Base-by-base conservation (phyloP, 2,329 filamentous ascomycete species). In the Aspergillus sp. region DNA sequence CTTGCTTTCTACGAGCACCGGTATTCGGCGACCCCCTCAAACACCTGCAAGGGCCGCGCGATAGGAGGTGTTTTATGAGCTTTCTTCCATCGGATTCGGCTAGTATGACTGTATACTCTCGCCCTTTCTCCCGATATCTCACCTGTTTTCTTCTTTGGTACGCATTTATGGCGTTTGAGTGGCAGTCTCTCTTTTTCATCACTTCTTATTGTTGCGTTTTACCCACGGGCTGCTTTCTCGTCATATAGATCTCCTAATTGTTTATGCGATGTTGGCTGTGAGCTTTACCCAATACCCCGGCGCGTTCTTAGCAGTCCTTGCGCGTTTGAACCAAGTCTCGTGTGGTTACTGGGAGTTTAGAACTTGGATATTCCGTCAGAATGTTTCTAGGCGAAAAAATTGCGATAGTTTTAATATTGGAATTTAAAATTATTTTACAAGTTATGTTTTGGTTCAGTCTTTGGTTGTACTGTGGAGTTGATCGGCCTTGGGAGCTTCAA, bases 1-100 rank as follows among this genome's bases (percentile, higher is more conserved):
- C 40, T 48, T 67, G 45, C 51, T 70, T 41, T 47, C 65, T 12
- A 40, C 68, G n/a, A 64, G 52, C 48, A 51, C 61, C 34, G 59
- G 63, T 22, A 58, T 68, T 44, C 66, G 65, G 30, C 63, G 61
- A 30, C 56, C 65, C 41, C 61, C 66, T 8, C 67, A 63, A 41
- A 64, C 63, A 41, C 53, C 68, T 22, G 65, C 68, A n/a, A 59
- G 68, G 30, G 60, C 68, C 27, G 66, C 70, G 22, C 64, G 68
- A 55, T 74, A 63, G 34, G 15, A 62, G 24, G 41, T 58, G 47
- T 33, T 12, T 27, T 20, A n/a, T 7, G 19, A 22, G 50, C 27
- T 44, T 39, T 37, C 34, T 19, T 19, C 8, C 17, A 34, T 54
- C 8, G 33, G 30, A 7, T 27, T 40, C 7, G 24, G 30, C 30